Evolutionary conservation across 768 basidiomycete species (phyloP).

Genomic region (Psilocybe tampanensis): DNA sequence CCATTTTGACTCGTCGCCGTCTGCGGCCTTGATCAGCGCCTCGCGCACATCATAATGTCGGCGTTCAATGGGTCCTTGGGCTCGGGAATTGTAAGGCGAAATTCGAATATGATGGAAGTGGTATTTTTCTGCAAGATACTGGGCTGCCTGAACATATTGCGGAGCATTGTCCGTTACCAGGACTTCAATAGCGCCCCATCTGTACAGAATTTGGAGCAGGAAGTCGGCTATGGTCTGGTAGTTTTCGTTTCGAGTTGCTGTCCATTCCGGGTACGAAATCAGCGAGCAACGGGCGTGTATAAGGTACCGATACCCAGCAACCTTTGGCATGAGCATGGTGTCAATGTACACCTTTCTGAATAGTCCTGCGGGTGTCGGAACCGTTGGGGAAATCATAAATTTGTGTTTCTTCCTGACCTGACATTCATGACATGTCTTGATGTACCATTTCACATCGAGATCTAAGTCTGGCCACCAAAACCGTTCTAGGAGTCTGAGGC

Average conservation of each 20-base stretch:
- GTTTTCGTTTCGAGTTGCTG: slow-evolving; percentile 24
- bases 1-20: slow-evolving; percentile 36
- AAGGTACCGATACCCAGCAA: slow-evolving; percentile 21
- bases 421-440: slow-evolving; percentile 39
- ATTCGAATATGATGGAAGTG: slow-evolving; percentile 39
- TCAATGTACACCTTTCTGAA: slow-evolving; percentile 37
- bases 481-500: slow-evolving; percentile 16
- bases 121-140: slow-evolving; percentile 18
- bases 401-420: slow-evolving; percentile 27
- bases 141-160: slow-evolving; percentile 15
- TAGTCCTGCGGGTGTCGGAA: slow-evolving; percentile 23
- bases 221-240: slow-evolving; percentile 13
- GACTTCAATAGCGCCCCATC: slow-evolving; percentile 32
- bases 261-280: slow-evolving; percentile 13
- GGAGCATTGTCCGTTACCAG: slow-evolving; percentile 31
- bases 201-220: slow-evolving; percentile 29
- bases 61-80: slow-evolving; percentile 30
- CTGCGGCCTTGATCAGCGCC: slow-evolving; percentile 30
- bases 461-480: slow-evolving; percentile 29
- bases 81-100: slow-evolving; percentile 39
- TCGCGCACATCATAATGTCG: slow-evolving; percentile 29
- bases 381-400: slow-evolving; percentile 25
- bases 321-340: slow-evolving; percentile 37
- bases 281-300: slow-evolving; percentile 25
- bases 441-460: slow-evolving; percentile 30